Conservation (phyloP, 805 yeast species). For the Metschnikowia hibisci region DNA sequence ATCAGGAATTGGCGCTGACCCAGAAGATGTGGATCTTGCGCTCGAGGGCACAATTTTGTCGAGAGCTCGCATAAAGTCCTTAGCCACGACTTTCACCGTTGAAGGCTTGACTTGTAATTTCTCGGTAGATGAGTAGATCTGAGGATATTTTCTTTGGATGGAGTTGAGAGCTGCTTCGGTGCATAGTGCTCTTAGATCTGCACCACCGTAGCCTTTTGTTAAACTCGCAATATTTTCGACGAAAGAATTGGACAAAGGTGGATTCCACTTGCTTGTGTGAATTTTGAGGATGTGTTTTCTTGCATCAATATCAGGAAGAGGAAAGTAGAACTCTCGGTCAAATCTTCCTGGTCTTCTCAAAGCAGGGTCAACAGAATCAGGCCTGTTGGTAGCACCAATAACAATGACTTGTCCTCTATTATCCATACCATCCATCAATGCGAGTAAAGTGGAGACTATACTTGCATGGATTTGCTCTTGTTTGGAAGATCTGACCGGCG, state of each 20-base stretch:
- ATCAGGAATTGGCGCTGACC: slow-evolving; percentile 76
- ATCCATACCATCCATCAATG: slow-evolving; percentile 99
- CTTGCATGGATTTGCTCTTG: slow-evolving; percentile 99
- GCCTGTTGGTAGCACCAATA: slow-evolving; percentile 96
- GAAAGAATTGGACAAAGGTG: slow-evolving; percentile 59
- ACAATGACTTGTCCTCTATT: slow-evolving; percentile 97
- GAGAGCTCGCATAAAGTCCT: slow-evolving; percentile 82
- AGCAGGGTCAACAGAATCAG: slow-evolving; percentile 98
- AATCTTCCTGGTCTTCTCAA: slow-evolving; percentile 95
- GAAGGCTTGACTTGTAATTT: slow-evolving; percentile 72
- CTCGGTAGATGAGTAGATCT: slow-evolving; percentile 73
- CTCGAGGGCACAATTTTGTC: slow-evolving; percentile 90
- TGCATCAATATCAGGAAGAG: slow-evolving; percentile 79
- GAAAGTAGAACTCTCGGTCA: slow-evolving; percentile 94
- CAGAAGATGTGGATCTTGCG: slow-evolving; percentile 72
- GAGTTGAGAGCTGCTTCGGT: slow-evolving; percentile 93
- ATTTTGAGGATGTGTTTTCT: slow-evolving; percentile 75
- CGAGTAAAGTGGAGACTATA: slow-evolving; percentile 90
- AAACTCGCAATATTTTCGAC: slow-evolving; percentile 64
- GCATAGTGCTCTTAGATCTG: slow-evolving; percentile 89
- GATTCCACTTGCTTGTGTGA: slow-evolving; percentile 87
- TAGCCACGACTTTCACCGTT: slow-evolving; percentile 66
- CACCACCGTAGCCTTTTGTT: slow-evolving; percentile 98
- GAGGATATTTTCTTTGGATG: slow-evolving; percentile 90
- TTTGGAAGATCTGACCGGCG: slow-evolving; percentile 95